These are phyloP conservation scores for Dittrichia graveolens DNA, from an alignment of 129 eudicot species.

Conservation along the genomic window DNA sequence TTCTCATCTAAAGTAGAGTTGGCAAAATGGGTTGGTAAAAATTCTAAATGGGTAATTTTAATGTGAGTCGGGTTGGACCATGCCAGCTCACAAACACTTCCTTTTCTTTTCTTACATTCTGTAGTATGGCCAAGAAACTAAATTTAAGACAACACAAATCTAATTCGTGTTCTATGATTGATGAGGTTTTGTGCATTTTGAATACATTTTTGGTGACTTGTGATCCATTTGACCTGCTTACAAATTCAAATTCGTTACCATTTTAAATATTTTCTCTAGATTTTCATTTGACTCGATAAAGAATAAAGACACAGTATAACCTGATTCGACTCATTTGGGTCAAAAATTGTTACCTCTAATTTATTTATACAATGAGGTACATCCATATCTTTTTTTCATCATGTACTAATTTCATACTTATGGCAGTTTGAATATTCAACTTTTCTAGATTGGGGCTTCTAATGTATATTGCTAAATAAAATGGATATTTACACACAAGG, in stretches of 20 bases:
- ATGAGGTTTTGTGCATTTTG: background rate
- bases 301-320: background rate
- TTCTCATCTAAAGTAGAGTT: no score
- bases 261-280: background rate
- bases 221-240: background rate
- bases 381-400: background rate
- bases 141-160: background rate
- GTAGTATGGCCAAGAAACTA: background rate
- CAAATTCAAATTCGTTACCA: background rate
- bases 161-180: background rate
- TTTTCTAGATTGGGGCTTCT: background rate
- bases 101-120: background rate
- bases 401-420: background rate
- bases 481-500: background rate
- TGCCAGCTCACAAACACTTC: background rate
- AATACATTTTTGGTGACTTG: no score
- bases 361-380: no score
- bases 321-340: background rate
- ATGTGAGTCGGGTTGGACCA: background rate
- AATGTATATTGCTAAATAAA: background rate
- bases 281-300: background rate
- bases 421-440: slow-evolving; percentile 5
- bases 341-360: no score
- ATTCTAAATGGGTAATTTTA: no score
- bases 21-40: no score